Conservation (phyloP, 2,329 filamentous ascomycete species). For the Allantophomopsis lycopodina region DNA sequence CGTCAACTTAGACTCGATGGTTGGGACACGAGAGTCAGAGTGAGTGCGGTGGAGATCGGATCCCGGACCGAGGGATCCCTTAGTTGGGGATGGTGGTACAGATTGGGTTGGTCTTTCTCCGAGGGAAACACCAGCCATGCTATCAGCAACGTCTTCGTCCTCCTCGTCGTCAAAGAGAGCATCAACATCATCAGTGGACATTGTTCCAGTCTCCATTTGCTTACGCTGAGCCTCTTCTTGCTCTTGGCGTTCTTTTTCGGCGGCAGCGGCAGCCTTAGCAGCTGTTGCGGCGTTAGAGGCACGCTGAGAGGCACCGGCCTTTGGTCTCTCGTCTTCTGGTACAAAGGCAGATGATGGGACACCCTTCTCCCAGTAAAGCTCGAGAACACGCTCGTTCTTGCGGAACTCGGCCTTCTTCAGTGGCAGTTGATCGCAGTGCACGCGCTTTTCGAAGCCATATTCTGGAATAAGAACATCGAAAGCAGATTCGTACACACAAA, state of each 20-base stretch:
- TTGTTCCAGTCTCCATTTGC: constrained; percentile 88
- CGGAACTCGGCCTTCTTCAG: constrained; percentile 99
- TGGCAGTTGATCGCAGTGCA: constrained; percentile 95
- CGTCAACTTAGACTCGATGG: constrained; percentile 60
- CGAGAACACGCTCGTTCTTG: constrained; percentile 86
- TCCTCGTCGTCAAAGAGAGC: constrained; percentile 94
- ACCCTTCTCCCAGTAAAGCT: constrained; percentile 99
- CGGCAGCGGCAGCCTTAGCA: constrained; percentile 68
- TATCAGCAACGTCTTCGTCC: constrained; percentile 80
- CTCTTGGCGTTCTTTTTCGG: constrained; percentile 69
- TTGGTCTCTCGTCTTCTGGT: constrained; percentile 90
- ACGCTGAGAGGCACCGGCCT: constrained; percentile 61
- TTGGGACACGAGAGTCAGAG: constrained; percentile 84
- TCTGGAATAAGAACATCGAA: constrained; percentile 97
- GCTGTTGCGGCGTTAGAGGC: constrained; percentile 64
- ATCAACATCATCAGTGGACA: constrained; percentile 84
- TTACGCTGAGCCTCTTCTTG: constrained; percentile 83
- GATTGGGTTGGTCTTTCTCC: constrained; percentile 86
- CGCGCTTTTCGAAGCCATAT: constrained; percentile 97
- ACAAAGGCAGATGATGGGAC: constrained; percentile 92
- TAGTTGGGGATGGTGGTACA: constrained; percentile 80
- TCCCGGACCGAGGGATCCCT: constrained; percentile 51
- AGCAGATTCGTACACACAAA: constrained; percentile 96
- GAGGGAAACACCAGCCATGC: constrained; percentile 81
- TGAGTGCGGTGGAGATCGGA: constrained; percentile 73